Conservation (phyloP, 768 basidiomycete genomes). For the Sporobolomyces pararoseus region DNA sequence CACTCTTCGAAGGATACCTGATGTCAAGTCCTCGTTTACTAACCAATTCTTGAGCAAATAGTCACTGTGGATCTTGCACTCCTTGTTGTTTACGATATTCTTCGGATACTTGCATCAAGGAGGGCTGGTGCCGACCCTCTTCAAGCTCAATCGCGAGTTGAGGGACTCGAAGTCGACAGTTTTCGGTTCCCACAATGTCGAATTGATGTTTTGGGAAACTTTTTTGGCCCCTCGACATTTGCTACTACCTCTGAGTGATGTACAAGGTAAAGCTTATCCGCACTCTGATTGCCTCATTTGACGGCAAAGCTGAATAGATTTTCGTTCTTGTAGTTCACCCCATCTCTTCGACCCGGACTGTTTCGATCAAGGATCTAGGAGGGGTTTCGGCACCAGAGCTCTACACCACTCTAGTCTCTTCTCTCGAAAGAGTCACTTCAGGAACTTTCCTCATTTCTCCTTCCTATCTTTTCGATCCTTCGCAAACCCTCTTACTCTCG, state of each 20-base stretch:
- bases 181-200: neutral
- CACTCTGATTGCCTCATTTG: too few species aligned
- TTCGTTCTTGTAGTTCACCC: too few species aligned
- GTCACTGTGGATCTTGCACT: conserved; percentile 29
- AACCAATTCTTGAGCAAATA: too few species aligned
- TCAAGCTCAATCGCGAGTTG: conserved; percentile 23
- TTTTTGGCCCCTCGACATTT: conserved; percentile 43
- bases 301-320: too few species aligned
- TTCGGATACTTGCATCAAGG: conserved; percentile 43
- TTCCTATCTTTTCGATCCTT: conserved; percentile 12
- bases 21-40: too few species aligned
- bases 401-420: neutral
- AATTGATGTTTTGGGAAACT: conserved; percentile 38
- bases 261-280: neutral
- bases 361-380: neutral
- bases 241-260: conserved; percentile 8
- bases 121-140: conserved; percentile 25
- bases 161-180: neutral
- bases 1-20: too few species aligned
- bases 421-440: neutral
- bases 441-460: conserved; percentile 25
- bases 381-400: neutral
- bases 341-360: too few species aligned
- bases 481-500: neutral
- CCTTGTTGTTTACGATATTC: conserved; percentile 14